Evolutionary conservation across 306 rosid species (phyloP).

Genomic region (Albizia julibrissin): DNA sequence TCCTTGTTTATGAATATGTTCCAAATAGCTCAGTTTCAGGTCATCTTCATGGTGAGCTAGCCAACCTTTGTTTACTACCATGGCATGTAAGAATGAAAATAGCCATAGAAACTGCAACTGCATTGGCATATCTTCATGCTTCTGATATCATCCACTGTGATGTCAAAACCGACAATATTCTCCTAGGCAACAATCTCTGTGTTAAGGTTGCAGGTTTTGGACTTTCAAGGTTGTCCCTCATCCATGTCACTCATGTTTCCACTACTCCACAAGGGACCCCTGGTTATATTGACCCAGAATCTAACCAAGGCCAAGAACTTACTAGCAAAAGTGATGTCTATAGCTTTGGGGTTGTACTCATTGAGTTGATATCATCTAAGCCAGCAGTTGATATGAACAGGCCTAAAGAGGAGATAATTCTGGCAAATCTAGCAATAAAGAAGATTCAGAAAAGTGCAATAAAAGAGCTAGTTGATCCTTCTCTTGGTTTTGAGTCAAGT

Average conservation of each 20-base stretch:
- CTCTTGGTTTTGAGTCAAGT: constrained; percentile 46
- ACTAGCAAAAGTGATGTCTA: background rate
- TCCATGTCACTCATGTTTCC: constrained; percentile 53
- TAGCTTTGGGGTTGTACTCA: background rate
- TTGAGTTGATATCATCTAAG: constrained; percentile 2
- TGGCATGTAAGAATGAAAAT: constrained; percentile 51
- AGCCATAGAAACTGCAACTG: constrained; percentile 57
- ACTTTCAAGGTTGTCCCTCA: constrained; percentile 52
- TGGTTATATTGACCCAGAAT: constrained; percentile 61
- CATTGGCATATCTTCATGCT: constrained; percentile 60
- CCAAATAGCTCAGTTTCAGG: constrained; percentile 54
- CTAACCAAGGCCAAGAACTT: background rate
- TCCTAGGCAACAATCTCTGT: constrained; percentile 40
- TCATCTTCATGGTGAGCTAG: constrained; percentile 53
- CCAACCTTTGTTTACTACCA: constrained; percentile 26
- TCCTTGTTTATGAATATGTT: constrained; percentile 55
- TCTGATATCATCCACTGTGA: constrained; percentile 53
- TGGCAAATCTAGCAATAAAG: constrained; percentile 48
- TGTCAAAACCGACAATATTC: constrained; percentile 60
- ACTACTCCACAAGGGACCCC: constrained; percentile 65
- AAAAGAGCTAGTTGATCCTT: constrained; percentile 44
- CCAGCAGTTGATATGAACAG: constrained; percentile 53
- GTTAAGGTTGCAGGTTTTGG: constrained; percentile 67
- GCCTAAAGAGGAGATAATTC: constrained; percentile 49
- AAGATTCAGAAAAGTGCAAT: constrained; percentile 42